Percentiles rank a stretch among this genome's conserved stretches.
Evolutionary conservation across 202 grass and related monocot genomes (phyloP).

Genomic region (Carex arenaria): DNA sequence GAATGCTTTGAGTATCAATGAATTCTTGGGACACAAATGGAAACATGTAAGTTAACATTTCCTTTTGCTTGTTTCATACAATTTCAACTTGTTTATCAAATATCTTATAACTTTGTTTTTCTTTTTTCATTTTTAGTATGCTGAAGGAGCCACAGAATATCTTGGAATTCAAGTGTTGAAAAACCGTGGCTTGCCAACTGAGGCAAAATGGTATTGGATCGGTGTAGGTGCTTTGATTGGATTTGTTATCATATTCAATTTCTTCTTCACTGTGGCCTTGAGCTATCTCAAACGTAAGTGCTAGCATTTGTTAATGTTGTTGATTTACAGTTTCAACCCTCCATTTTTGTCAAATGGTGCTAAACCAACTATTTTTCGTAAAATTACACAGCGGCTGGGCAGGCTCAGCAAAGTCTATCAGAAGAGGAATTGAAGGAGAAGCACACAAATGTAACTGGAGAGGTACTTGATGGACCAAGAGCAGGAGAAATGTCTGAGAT

Average conservation of each 20-base stretch:
- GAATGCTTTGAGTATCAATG: constrained; percentile 58
- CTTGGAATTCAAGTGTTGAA: constrained; percentile 56
- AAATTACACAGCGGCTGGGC: constrained; percentile 40
- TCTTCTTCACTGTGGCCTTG: constrained; percentile 68
- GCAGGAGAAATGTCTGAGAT: constrained; percentile 27
- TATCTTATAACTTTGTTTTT: neutral
- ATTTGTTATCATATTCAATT: constrained; percentile 63
- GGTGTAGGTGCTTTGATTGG: constrained; percentile 63
- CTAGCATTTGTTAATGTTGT: neutral
- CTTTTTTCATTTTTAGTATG: constrained; percentile 25
- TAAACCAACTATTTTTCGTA: neutral
- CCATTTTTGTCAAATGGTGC: constrained; percentile 20
- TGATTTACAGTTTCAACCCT: neutral
- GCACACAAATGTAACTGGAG: constrained; percentile 49
- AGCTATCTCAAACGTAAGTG: constrained; percentile 60
- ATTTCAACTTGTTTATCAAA: neutral
- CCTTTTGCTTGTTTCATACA: constrained; percentile 1
- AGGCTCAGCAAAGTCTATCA: constrained; percentile 39
- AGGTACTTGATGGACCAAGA: constrained; percentile 17
- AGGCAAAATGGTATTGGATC: constrained; percentile 94
- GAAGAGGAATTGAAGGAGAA: constrained; percentile 77
- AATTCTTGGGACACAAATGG: constrained; percentile 67
- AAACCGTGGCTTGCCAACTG: constrained; percentile 45
- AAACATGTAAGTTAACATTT: constrained; percentile 27
- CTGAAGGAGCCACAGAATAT: constrained; percentile 9